Percentiles rank a stretch among this genome's conserved stretches.
These are phyloP conservation scores for Saccharum hybrid DNA, from an alignment of 202 grass and related monocot species.

Conservation along the genomic window DNA sequence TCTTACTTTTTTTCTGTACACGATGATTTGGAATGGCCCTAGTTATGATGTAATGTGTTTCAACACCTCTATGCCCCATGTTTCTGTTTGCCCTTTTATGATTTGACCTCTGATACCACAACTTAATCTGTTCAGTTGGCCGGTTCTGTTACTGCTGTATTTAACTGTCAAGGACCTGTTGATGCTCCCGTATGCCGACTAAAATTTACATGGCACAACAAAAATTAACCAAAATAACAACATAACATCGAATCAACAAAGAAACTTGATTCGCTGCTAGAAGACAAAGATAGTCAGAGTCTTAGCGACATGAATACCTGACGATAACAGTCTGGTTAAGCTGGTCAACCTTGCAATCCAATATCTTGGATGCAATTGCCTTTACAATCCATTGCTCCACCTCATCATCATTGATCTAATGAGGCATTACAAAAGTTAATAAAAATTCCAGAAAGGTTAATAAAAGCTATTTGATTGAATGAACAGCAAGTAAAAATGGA, in stretches of 20 bases:
- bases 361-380: constrained; percentile 79
- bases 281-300: not conserved
- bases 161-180: constrained; percentile 96
- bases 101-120: constrained; percentile 32
- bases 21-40: not conserved
- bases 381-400: constrained; percentile 97
- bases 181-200: constrained; percentile 84
- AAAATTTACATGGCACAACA: constrained; percentile 44
- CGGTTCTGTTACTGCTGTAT: constrained; percentile 87
- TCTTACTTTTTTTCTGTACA: constrained; percentile 19
- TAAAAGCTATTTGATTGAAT: not conserved
- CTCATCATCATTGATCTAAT: constrained; percentile 83
- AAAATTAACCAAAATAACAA: constrained; percentile 34
- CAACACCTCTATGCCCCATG: constrained; percentile 14
- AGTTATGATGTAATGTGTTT: constrained; percentile 36
- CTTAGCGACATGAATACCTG: constrained; percentile 47
- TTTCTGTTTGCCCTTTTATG: constrained; percentile 36
- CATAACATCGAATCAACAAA: not conserved
- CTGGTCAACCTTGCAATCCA: constrained; percentile 86
- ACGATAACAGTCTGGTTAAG: constrained; percentile 69
- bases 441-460: not conserved
- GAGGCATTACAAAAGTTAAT: constrained; percentile 35
- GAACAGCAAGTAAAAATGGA: not conserved
- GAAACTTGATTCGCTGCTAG: not conserved
- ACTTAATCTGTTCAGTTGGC: constrained; percentile 67